phyloP scores from a whole-genome alignment of 176 grass and related monocot species.

The Oryza officinalis region DNA sequence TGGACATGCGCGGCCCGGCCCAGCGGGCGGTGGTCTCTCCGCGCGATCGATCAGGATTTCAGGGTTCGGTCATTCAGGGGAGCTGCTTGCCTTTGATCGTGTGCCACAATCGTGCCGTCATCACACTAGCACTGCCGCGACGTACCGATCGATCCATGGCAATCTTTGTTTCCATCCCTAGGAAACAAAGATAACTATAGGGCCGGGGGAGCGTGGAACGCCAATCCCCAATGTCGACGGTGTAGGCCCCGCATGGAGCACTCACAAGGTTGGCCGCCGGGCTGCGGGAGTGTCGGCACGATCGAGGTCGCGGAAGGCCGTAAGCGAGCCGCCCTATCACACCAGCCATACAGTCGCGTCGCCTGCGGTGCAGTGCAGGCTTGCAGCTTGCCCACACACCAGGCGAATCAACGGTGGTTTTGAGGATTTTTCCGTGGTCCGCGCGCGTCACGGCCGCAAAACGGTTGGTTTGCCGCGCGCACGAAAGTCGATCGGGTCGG shows the following conservation, averaged over 20 bases:
- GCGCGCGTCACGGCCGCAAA: too few species aligned
- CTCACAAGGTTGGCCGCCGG: not conserved
- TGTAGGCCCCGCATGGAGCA: not conserved
- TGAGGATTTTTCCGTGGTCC: not conserved
- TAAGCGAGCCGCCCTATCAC: not conserved
- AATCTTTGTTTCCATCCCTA: conserved; percentile 3
- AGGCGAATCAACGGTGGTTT: not conserved
- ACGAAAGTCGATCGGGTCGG: too few species aligned
- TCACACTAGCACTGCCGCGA: not conserved
- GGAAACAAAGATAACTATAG: not conserved
- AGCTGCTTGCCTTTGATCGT: too few species aligned
- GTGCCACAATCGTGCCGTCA: not conserved
- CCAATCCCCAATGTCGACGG: not conserved
- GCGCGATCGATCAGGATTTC: not conserved
- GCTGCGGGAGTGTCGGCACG: not conserved
- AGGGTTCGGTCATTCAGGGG: too few species aligned
- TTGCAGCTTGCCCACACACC: too few species aligned
- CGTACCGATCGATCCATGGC: not conserved
- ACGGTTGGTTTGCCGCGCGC: too few species aligned
- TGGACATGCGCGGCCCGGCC: too few species aligned
- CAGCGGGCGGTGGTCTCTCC: not conserved
- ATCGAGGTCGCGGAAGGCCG: not conserved
- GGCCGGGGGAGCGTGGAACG: not conserved
- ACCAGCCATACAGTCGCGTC: not conserved
- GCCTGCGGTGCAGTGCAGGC: too few species aligned